phyloP scores from a whole-genome alignment of 768 basidiomycete species.

The Dendrothele bispora region DNA sequence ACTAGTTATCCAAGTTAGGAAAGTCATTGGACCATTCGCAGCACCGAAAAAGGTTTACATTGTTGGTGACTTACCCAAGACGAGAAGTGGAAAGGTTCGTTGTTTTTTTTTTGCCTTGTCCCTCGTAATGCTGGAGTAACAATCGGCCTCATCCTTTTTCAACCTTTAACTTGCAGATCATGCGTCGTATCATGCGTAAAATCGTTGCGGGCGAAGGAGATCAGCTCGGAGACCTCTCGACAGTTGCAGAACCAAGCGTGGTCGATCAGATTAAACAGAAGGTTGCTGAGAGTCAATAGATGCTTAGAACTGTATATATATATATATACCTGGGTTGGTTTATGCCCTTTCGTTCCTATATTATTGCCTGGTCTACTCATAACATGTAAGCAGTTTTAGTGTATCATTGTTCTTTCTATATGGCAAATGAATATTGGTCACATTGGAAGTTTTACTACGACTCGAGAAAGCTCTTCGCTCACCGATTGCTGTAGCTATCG shows the following conservation, averaged over 20 bases:
- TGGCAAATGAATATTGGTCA: too few relatives aligned
- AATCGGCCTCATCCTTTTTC: background rate
- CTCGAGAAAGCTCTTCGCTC: too few relatives aligned
- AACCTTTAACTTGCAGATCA: constrained; percentile 53
- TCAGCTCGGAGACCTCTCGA: constrained; percentile 93
- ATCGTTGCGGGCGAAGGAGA: constrained; percentile 93
- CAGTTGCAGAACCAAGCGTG: constrained; percentile 84
- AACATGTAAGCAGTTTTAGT: too few relatives aligned
- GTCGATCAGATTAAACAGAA: constrained; percentile 85
- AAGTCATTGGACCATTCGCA: constrained; percentile 97
- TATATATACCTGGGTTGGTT: too few relatives aligned
- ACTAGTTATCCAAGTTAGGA: constrained; percentile 91
- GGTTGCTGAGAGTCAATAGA: constrained; percentile 58
- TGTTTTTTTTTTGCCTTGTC: constrained; percentile 2
- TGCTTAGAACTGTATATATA: too few relatives aligned
- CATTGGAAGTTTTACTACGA: too few relatives aligned
- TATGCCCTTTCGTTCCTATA: too few relatives aligned
- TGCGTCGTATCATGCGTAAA: constrained; percentile 96
- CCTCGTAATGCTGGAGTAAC: background rate
- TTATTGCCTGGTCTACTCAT: too few relatives aligned
- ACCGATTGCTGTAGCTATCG: too few relatives aligned
- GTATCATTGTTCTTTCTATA: too few relatives aligned
- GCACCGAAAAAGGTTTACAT: constrained; percentile 92
- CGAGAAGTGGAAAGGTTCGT: constrained; percentile 86
- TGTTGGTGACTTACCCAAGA: constrained; percentile 88